Evolutionary conservation across 1,284 basidiomycete species (phyloP), one percentile per base, ranked within the genome.

Genomic region (Wallemia ichthyophaga): DNA sequence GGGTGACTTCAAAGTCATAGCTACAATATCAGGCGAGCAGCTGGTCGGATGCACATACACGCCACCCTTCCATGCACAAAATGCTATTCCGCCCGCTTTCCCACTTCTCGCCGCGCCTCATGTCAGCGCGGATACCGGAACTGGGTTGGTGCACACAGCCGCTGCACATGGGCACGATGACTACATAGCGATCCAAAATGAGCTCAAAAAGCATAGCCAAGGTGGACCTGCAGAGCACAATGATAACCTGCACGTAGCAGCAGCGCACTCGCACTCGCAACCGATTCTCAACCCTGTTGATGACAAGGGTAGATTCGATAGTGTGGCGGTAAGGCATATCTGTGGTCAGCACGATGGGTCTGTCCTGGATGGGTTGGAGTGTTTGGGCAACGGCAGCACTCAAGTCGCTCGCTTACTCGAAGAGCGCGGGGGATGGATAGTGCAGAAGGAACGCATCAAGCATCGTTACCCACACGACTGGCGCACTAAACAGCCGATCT

Each of bases 391-490:
- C 2, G 92, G 91, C 0, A 79, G 77, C 1, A 76, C 75, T 60
- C 74, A 73, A 21, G 74, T 91, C 53, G 75, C 85, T 2, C 71
- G 75, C 27, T 66, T 91, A 15, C 68, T 96, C 58, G 71, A 75
- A 61, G 70, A 75, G 58, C 67, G 74, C n/a, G 61, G 65, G 1
- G 79, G 76, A 1, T 73, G 71, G 0, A 70, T 94, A 15, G 68
- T 86, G 27, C 80, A 80, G 61, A 72, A 83, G 59, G 76, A 86
- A 66, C 74, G 73, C 62, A 77, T 87, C 64, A 79, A 78, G 63
- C 94, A 98, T 71, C 79, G 81, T 58, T 98, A 95, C 68, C 91
- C 94, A 0, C 91, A 89, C 67, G 92, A 99, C 67, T 98, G 92
- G 92, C 84, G 87, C 68, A 92, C 92, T 1, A 81, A 91, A 65